Base-by-base conservation (phyloP, 2,329 filamentous ascomycete species). In the Dactylella cylindrospora region DNA sequence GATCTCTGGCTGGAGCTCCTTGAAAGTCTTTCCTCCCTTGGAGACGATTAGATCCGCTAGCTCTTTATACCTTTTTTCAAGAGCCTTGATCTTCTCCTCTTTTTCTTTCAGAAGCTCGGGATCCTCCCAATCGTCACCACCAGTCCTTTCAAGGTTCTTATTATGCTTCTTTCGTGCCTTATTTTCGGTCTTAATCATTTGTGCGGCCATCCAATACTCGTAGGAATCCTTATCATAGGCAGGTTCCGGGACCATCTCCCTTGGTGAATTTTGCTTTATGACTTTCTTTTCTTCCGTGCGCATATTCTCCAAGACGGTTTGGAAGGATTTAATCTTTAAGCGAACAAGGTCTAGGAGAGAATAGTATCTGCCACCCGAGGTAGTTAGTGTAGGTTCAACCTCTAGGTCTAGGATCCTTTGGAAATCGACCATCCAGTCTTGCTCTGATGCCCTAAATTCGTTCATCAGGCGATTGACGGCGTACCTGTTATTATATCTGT, bases 11-110 rank as follows among this genome's bases (percentile, higher is more conserved):
- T 85, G 72, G 5, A 88, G 72, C 39, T 90, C 80, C 9, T 72
- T 69, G 69, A 87, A 90, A 0, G 79, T 79, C 71, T 88, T 89
- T 1, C 79, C 87, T 0, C 80, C 82, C 54, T 77, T 80, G 3
- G 49, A 47, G 2, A 67, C 19, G 31, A 69, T 51, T n/a, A 36
- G 41, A 26, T 57, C 44, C n/a, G 54, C 60, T 10, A 51, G 31
- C n/a, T 65, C 59, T 10, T 25, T 32, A 6, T 64, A 57, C 7
- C 43, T 39, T 25, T 44, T 44, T 9, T 73, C 71, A 1, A 84
- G 33, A 15, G 79, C 80, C 4, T 74, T 73, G 43, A 75, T 74
- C 71, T 87, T 88, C 70, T 81, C 64, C 12, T 66, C 45, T 6
- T 51, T 38, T 20, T 66, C 49, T 20, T 66, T 61, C 9, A 72